Conservation (phyloP, 2,329 filamentous ascomycete genomes). For the Fusarium chaquense region DNA sequence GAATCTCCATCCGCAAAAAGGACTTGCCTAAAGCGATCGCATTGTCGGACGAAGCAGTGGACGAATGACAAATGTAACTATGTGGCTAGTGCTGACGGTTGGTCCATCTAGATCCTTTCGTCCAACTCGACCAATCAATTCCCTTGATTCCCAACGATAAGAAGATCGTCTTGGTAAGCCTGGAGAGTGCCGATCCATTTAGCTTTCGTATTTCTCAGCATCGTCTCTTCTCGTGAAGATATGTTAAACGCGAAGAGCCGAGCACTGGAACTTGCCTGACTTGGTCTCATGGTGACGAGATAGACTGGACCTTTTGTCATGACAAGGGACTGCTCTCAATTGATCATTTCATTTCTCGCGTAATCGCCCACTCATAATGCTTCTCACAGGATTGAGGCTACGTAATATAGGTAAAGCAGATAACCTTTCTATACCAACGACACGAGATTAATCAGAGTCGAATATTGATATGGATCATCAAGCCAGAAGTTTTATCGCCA, state of each 20-base stretch:
- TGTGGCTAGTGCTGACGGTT: background rate
- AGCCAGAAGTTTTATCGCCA: no score
- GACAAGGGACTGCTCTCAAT: background rate
- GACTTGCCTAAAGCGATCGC: background rate
- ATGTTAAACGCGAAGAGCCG: background rate
- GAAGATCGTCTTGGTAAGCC: background rate
- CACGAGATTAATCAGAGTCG: background rate
- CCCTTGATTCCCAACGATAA: background rate
- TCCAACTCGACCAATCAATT: background rate
- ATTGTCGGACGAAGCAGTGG: fast-evolving
- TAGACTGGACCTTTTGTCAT: background rate
- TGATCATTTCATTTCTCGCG: background rate
- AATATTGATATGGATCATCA: background rate
- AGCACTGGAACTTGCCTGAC: background rate
- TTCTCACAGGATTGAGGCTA: background rate
- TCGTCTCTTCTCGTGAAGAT: no score
- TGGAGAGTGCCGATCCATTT: background rate
- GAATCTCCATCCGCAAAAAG: background rate
- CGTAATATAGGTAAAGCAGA: background rate
- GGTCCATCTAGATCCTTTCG: fast-evolving
- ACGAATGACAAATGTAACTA: background rate
- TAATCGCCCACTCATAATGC: fast-evolving
- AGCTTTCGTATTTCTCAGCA: background rate
- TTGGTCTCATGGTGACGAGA: background rate
- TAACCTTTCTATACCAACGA: background rate